Evolutionary conservation across 148 eudicot genomes (phyloP), one percentile per base, ranked within the genome.

Genomic region (Euryodendron excelsum): DNA sequence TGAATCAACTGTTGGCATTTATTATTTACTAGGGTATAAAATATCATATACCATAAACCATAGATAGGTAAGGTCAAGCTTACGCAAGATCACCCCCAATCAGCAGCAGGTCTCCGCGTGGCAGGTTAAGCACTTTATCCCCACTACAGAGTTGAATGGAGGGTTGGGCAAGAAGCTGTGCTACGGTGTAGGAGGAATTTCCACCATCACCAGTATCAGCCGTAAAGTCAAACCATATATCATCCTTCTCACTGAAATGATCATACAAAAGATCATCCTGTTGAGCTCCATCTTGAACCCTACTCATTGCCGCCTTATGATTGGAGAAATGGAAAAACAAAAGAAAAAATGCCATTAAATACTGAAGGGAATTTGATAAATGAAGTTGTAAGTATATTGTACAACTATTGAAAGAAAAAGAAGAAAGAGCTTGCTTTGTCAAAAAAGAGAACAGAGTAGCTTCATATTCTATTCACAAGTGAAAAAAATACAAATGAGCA

Each of bases 181-280:
- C 95, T 50, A 96, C 91, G 64, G 85, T 59, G 74, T 93, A 96
- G n/a, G 99, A 90, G 47, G 98, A 94, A 85, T 96, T 96, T 53
- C 99, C 99, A 71, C 99, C 98, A 80, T 96, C 99, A 63, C 99
- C 99, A 63, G 99, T 96, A 86, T 96, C 99, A 61, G 99, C 99
- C 98, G 93, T 93, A 79, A 96, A 96, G 80, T 96, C 99, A 85
- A 96, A 92, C 99, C 99, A 96, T 63, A 96, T 78, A 8, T 84
- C 92, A 78, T 93, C 93, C 78, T 88, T 88, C 59, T 85, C 97
- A 78, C 87, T 86, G 55, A 96, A 92, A 78, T 96, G 98, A 72
- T 88, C 89, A 81, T 89, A 91, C 67, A 96, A 81, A 63, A 94
- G 89, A 89, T 93, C 99, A 60, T 84, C 90, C 73, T 87, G 81